Evolutionary conservation across 495 filamentous ascomycete species (phyloP), one percentile per base, ranked within the genome.

Genomic region (Penicillium salamii): DNA sequence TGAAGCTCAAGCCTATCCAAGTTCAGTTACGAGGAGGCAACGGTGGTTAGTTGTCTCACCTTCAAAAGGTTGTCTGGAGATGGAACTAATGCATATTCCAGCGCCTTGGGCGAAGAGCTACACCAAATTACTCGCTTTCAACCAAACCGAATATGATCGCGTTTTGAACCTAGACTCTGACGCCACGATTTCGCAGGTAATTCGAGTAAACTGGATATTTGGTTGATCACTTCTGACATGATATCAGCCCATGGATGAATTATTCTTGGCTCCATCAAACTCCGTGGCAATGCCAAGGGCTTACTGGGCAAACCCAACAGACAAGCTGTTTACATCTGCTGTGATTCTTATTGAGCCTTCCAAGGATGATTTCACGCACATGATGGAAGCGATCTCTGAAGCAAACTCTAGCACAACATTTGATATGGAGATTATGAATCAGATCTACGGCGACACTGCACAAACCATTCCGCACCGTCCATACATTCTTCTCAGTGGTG

Each of bases 41-140:
- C 33, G 54, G 42, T 17, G n/a, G 53, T 74, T 74, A 58, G 50
- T 75, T 76, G n/a, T n/a, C n/a, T n/a, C n/a, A n/a, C n/a, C n/a
- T n/a, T n/a, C n/a, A n/a, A n/a, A n/a, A n/a, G n/a, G n/a, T n/a
- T n/a, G n/a, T 12, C 32, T 31, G 7, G 18, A 38, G 1, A 7
- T 15, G 14, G 5, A 26, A 49, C 36, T 44, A 37, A 73, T 24
- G 19, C 1, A 14, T 23, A 3, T 13, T 2, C 1, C 35, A 61
- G 77, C 58, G 20, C 78, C 74, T 14, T 82, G 78, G 80, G 62
- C 72, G 36, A 69, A 74, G 32, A 77, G 72, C 39, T 81, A 74
- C 60, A 83, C 81, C 40, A 85, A 87, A 51, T 75, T 86, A 17
- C 76, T 85, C 14, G 80, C 78, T 3, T 88, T 87, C 60, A 82